phyloP scores from a whole-genome alignment of 208 protist genomes.

The Spongospora subterranea region DNA sequence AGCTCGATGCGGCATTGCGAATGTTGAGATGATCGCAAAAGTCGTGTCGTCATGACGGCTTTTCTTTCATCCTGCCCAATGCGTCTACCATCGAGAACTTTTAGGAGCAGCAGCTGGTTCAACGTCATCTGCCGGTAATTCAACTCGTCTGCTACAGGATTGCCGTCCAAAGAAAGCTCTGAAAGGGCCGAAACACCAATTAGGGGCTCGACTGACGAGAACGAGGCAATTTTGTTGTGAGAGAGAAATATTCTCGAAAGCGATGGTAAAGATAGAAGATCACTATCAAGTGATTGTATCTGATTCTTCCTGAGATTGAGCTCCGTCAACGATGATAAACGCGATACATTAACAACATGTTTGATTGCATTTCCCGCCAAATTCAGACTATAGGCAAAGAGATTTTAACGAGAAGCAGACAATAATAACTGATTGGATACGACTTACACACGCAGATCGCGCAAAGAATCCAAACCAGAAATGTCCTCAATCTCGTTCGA shows the following conservation, averaged over 20 bases:
- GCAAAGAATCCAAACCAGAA: conserved; percentile 65
- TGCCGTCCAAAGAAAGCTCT: conserved; percentile 67
- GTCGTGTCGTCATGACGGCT: background rate
- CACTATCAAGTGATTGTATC: conserved; percentile 36
- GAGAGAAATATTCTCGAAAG: conserved; percentile 75
- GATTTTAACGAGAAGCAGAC: background rate
- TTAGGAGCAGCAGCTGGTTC: background rate
- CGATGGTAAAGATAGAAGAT: background rate
- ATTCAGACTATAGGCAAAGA: conserved; percentile 71
- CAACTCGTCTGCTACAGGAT: conserved; percentile 19
- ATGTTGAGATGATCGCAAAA: too few species aligned
- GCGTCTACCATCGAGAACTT: background rate
- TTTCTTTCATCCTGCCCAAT: background rate
- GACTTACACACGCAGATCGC: conserved; percentile 70
- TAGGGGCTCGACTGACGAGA: conserved; percentile 57
- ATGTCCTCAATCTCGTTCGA: conserved; percentile 69
- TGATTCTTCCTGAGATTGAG: conserved; percentile 76
- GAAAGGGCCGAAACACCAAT: background rate
- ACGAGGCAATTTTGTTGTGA: conserved; percentile 50
- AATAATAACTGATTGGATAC: background rate
- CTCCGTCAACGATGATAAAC: conserved; percentile 71
- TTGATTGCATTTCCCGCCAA: conserved; percentile 72
- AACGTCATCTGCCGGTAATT: conserved; percentile 36
- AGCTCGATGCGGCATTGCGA: too few species aligned
- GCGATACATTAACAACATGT: conserved; percentile 59